Base-by-base conservation (phyloP, 768 basidiomycete genomes). In the Hebeloma cylindrosporum region DNA sequence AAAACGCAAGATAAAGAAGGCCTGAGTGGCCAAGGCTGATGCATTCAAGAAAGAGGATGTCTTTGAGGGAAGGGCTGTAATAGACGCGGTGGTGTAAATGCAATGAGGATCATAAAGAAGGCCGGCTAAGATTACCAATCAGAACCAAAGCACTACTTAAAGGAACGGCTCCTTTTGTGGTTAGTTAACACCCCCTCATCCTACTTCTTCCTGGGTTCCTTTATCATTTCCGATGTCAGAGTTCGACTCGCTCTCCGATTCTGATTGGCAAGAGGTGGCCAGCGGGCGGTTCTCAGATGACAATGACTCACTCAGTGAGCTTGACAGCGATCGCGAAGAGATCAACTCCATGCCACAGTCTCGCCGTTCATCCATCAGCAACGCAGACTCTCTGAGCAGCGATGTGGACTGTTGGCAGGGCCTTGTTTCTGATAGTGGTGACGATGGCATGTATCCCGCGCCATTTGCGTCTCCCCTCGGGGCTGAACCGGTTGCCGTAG, bases 331-430 rank as follows among this genome's bases (percentile, higher is more conserved):
- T 73, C 80, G 67, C 62, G 81, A 81, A 57, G 77, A 76, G 61
- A 60, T 63, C 48, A 62, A 55, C 48, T 77, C 75, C 31, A 67
- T 72, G 46, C 75, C 83, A 18, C 73, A 72, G 53, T 88, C 87
- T 53, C 74, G 84, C 26, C 72, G 76, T 50, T 89, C 87, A 3
- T 87, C 84, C 44, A 64, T 79, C 52, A 88, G 87, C 72, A 66
- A 73, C 42, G 77, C 73, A 16, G 87, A 85, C 67, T 85, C 84
- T 20, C 70, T 75, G 60, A 80, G 78, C 45, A 81, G 78, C 48
- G 84, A 85, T 38, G 71, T 85, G 37, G 85, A 88, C 21, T 80
- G 78, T 1, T 90, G 88, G 88, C 86, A 88, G 57, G 87, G 87
- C 39, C 72, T 86, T 52, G 77, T 82, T 47, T 83, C 85, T 36